Conservation (phyloP, 805 yeast genomes). For the Debaryomyces maramus region DNA sequence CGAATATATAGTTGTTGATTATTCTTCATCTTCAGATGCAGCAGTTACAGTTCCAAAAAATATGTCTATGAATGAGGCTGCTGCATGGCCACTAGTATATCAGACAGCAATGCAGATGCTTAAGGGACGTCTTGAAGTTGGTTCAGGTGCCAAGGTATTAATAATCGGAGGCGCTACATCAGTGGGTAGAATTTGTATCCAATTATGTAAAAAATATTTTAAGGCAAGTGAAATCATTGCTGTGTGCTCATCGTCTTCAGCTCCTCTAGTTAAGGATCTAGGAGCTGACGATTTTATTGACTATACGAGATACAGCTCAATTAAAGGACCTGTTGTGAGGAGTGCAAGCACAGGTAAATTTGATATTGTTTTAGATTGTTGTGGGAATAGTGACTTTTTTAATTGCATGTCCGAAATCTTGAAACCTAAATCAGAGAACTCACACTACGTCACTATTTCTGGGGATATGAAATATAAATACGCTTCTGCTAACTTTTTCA, state of each 20-base stretch:
- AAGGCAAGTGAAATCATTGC: constrained; percentile 54
- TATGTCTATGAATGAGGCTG: constrained; percentile 55
- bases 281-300: constrained; percentile 66
- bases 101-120: constrained; percentile 58
- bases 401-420: constrained; percentile 42
- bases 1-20: constrained; percentile 47
- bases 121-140: constrained; percentile 32
- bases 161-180: constrained; percentile 75
- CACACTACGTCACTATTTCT: constrained; percentile 51
- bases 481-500: constrained; percentile 2
- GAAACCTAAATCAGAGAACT: constrained; percentile 39
- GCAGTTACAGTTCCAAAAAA: constrained; percentile 38
- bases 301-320: constrained; percentile 46
- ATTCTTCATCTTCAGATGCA: constrained; percentile 8
- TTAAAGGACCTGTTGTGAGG: constrained; percentile 34
- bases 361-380: constrained; percentile 64
- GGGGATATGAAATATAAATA: constrained; percentile 55
- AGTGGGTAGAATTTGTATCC: constrained; percentile 59
- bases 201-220: constrained; percentile 48
- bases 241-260: constrained; percentile 53
- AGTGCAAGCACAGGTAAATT: constrained; percentile 42
- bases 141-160: constrained; percentile 47
- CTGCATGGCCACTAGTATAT: constrained; percentile 62
- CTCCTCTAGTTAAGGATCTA: constrained; percentile 37
- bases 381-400: constrained; percentile 57